A percentile compares a stretch with the other conserved stretches of the same genome.
Conservation (phyloP, 2,329 filamentous ascomycete species). For the Aspergillus ustus region DNA sequence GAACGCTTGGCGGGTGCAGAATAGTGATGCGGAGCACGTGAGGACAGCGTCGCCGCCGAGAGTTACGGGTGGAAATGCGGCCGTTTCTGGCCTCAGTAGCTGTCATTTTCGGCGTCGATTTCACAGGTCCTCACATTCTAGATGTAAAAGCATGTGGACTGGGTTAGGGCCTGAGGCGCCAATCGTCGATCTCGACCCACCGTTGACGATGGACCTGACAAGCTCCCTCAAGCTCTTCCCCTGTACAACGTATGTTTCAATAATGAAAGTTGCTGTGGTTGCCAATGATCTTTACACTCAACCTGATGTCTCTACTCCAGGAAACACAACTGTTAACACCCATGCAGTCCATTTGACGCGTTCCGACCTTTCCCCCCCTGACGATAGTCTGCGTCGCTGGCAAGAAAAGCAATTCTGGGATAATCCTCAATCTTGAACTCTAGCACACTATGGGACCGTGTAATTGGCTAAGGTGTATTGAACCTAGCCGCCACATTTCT, state of each 20-base stretch:
- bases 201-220: too few species aligned
- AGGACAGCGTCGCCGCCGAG: too few species aligned
- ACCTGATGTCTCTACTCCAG: not conserved
- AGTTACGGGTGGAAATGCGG: too few species aligned
- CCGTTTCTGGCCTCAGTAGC: too few species aligned
- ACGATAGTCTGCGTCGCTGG: not conserved
- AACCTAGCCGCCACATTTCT: conserved; percentile 10
- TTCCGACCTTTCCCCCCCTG: not conserved
- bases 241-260: too few species aligned
- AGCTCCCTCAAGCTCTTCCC: too few species aligned
- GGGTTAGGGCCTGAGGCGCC: not conserved
- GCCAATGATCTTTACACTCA: not conserved
- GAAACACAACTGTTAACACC: not conserved
- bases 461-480: not conserved
- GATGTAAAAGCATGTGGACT: not conserved
- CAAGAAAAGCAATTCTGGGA: not conserved
- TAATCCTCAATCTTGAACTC: not conserved
- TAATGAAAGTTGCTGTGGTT: not conserved
- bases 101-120: too few species aligned
- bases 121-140: too few species aligned
- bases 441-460: not conserved
- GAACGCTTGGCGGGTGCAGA: too few species aligned
- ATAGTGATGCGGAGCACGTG: too few species aligned
- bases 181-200: conserved; percentile 11
- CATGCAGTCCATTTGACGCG: not conserved